phyloP scores from a whole-genome alignment of 176 grass and related monocot genomes.

The Musa troglodytarum region DNA sequence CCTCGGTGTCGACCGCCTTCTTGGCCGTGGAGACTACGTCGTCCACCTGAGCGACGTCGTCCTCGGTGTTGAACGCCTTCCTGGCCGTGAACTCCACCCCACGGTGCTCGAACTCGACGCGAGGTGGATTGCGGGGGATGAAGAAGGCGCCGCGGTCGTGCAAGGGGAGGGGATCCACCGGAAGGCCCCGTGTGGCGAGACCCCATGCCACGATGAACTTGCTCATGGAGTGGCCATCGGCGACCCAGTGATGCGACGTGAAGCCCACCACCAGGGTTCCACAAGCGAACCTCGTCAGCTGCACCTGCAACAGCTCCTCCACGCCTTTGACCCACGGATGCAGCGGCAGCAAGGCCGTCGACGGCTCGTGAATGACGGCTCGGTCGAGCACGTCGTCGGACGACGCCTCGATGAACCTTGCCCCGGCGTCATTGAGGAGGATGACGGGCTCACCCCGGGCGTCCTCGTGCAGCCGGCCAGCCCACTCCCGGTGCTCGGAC shows the following conservation, averaged over 20 bases:
- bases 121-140: slow-evolving; percentile 20
- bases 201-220: slow-evolving; percentile 34
- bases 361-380: slow-evolving; percentile 1
- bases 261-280: slow-evolving; percentile 28
- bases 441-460: not conserved
- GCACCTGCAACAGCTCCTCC: not conserved
- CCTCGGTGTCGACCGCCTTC: not conserved
- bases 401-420: not conserved
- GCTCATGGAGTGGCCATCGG: slow-evolving; percentile 24
- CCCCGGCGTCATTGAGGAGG: not conserved
- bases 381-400: not conserved
- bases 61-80: not conserved
- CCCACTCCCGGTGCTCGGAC: not conserved
- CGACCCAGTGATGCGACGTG: slow-evolving; percentile 30
- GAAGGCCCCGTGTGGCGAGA: slow-evolving; percentile 19
- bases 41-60: not conserved
- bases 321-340: not conserved
- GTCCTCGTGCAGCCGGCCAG: not conserved
- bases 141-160: slow-evolving; percentile 16
- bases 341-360: not conserved
- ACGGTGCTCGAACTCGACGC: slow-evolving; percentile 18
- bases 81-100: not conserved
- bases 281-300: slow-evolving; percentile 43
- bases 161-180: slow-evolving; percentile 1
- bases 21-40: not conserved